Evolutionary conservation across 2,329 filamentous ascomycete species (phyloP), one percentile per base, ranked within the genome.

Genomic region (Exserohilum rostratum): DNA sequence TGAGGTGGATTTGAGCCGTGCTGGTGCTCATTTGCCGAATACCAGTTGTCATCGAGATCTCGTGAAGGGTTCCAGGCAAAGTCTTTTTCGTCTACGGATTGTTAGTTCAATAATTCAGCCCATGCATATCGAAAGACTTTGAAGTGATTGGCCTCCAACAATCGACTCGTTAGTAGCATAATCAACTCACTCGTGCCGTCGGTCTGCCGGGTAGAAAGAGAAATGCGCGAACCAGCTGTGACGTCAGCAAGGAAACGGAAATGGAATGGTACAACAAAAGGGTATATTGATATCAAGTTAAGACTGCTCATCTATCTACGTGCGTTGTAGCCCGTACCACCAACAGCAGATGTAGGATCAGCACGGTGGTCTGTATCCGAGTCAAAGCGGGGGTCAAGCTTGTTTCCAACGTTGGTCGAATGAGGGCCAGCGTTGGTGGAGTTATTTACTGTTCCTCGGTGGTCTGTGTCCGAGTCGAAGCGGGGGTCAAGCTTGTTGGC

Each of bases 361-460:
- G 58, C 58, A 15, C 59, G 56, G 29, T 64, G 58, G 37, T 62
- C 52, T 22, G 49, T 40, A 40, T 69, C 66, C n/a, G 63, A 67
- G 39, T 66, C 67, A 18, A 67, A 54, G n/a, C 63, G 56, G 12
- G 76, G 74, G 46, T 77, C 75, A 5, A 77, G 62, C 40, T 61
- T 57, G 58, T 75, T 74, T 3, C 64, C 57, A 15, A 68, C 37
- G 31, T 74, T 69, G 17, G 60, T 66, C 22, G 54, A 60, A 47
- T 73, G 71, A 3, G 65, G 61, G 4, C 70, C 71, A 11, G 58
- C 58, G 17, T 72, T 73, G 3, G 65, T 67, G 1, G 65, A 67
- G 4, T 52, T 57, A 10, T 56, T 57, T 2, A 44, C 50, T 31
- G 61, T 63, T 38, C 64, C 62, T 11, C 63, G 55, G 42, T 64